Evolutionary conservation across 2,329 filamentous ascomycete species (phyloP).

Genomic region (Talaromyces sp.): DNA sequence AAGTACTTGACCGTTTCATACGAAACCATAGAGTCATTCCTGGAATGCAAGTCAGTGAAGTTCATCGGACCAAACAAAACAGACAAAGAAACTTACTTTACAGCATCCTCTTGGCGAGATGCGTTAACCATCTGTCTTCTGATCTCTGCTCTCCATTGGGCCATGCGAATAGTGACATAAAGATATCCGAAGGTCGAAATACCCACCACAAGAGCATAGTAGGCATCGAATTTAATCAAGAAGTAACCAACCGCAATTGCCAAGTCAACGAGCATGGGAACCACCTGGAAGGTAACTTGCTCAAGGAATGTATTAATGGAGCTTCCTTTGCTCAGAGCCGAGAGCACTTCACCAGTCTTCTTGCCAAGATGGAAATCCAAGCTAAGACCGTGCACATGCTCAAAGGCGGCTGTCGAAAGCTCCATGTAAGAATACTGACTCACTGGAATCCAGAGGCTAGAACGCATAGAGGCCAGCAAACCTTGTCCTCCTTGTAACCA

Average conservation of each 20-base stretch:
- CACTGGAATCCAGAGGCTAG: slow-evolving; percentile 92
- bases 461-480: slow-evolving; percentile 77
- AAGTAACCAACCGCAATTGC: slow-evolving; percentile 83
- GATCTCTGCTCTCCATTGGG: slow-evolving; percentile 87
- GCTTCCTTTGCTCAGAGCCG: slow-evolving; percentile 91
- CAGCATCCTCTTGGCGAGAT: slow-evolving; percentile 90
- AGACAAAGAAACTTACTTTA: slow-evolving; percentile 64
- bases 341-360: slow-evolving; percentile 93
- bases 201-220: slow-evolving; percentile 86
- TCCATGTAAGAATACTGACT: slow-evolving; percentile 96
- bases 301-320: slow-evolving; percentile 97
- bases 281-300: slow-evolving; percentile 91
- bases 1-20: slow-evolving; percentile 96
- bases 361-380: slow-evolving; percentile 97
- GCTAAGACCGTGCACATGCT: slow-evolving; percentile 93
- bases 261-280: slow-evolving; percentile 92
- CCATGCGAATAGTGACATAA: slow-evolving; percentile 94
- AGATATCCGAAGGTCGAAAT: slow-evolving; percentile 95
- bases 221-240: slow-evolving; percentile 75
- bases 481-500: slow-evolving; percentile 88
- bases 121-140: slow-evolving; percentile 93
- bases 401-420: slow-evolving; percentile 91
- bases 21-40: slow-evolving; percentile 96
- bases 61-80: background rate
- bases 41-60: slow-evolving; percentile 26